These are phyloP conservation scores for Ogataea corticis DNA, from an alignment of 805 yeast genomes.

Conservation along the genomic window DNA sequence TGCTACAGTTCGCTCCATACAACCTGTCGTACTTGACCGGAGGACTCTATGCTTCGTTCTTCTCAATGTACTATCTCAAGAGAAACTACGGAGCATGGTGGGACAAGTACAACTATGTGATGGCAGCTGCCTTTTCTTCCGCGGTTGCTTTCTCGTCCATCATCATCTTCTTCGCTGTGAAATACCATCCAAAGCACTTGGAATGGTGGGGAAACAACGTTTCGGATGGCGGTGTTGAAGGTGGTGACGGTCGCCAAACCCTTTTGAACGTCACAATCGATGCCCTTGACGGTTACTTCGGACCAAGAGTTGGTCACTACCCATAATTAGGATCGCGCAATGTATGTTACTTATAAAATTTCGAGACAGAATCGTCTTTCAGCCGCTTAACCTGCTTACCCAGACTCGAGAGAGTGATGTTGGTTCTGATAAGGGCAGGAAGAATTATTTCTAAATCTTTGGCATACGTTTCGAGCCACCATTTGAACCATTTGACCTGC, in stretches of 20 bases:
- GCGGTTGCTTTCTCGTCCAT: constrained; percentile 67
- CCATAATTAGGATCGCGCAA: background rate
- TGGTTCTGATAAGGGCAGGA: constrained; percentile 9
- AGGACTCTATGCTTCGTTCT: constrained; percentile 53
- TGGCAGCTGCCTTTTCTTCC: constrained; percentile 65
- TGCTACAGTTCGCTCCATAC: constrained; percentile 73
- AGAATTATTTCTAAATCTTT: constrained; percentile 8
- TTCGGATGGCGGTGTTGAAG: constrained; percentile 11
- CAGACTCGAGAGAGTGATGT: constrained; percentile 12
- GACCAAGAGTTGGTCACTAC: constrained; percentile 5
- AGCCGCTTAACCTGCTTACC: constrained; percentile 9
- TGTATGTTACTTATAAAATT: background rate
- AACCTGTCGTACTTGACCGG: constrained; percentile 66
- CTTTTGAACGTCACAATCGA: constrained; percentile 5
- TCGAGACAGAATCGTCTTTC: constrained; percentile 7
- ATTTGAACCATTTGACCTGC: constrained; percentile 8
- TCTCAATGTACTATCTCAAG: constrained; percentile 53
- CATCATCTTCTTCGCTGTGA: constrained; percentile 53
- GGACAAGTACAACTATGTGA: constrained; percentile 70
- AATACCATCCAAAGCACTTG: constrained; percentile 39
- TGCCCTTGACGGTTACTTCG: constrained; percentile 14
- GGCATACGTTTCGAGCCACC: constrained; percentile 12
- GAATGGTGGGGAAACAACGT: constrained; percentile 71
- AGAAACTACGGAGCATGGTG: constrained; percentile 65
- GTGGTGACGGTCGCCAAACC: constrained; percentile 13